These are phyloP conservation scores for Talinum fruticosum DNA, from an alignment of 148 eudicot species.

Conservation along the genomic window DNA sequence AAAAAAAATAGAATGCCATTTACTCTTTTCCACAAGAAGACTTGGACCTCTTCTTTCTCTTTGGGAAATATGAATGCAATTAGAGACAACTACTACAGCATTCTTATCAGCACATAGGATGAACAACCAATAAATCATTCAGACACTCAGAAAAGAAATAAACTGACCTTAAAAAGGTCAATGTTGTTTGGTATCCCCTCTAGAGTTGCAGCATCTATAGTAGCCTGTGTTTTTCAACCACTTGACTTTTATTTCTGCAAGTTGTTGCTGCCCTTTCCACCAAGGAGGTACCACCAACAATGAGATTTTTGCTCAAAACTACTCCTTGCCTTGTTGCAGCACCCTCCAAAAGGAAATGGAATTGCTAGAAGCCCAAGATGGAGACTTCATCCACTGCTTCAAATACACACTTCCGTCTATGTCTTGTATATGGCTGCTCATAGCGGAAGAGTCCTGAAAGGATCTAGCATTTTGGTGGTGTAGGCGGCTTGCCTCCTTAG, in stretches of 20 bases:
- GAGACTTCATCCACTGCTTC: constrained; percentile 77
- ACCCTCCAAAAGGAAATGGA: constrained; percentile 74
- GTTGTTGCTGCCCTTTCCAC: constrained; percentile 61
- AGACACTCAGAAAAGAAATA: neutral
- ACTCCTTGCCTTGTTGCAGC: constrained; percentile 42
- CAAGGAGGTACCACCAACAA: constrained; percentile 69
- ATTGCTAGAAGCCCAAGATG: constrained; percentile 71
- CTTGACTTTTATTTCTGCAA: constrained; percentile 55
- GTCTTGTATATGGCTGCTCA: constrained; percentile 56
- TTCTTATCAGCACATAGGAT: neutral
- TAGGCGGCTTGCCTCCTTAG: constrained; percentile 20
- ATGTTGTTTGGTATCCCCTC: constrained; percentile 97
- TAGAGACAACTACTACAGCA: neutral
- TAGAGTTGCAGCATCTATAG: constrained; percentile 85
- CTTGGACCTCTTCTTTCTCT: neutral
- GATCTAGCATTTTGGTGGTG: constrained; percentile 22
- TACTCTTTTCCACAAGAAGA: neutral
- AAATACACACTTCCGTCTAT: constrained; percentile 85
- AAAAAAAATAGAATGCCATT: constrained; percentile 9
- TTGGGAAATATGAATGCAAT: constrained; percentile 1
- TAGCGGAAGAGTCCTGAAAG: constrained; percentile 36
- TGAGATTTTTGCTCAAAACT: constrained; percentile 68
- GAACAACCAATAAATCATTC: neutral
- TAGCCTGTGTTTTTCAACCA: constrained; percentile 81
- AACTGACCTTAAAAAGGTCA: constrained; percentile 82